Evolutionary conservation across 345 rosid species (phyloP).

Genomic region (Gossypium arboreum): DNA sequence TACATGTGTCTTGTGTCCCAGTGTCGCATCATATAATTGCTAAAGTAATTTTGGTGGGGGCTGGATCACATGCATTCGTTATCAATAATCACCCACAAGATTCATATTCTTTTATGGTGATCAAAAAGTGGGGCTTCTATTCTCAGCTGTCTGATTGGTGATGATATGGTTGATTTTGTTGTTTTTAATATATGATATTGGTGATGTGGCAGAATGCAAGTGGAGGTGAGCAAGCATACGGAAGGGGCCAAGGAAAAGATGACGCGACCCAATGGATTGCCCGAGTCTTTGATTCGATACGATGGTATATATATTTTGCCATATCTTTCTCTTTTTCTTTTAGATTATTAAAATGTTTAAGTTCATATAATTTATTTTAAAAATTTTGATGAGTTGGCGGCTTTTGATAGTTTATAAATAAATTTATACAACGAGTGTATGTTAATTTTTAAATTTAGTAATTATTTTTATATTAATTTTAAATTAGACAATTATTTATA

Average conservation of each 20-base stretch:
- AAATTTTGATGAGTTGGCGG: too few relatives aligned
- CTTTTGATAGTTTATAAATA: too few relatives aligned
- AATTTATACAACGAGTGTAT: too few relatives aligned
- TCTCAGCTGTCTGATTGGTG: conserved; percentile 1
- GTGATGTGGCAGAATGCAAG: conserved; percentile 72
- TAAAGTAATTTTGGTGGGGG: background rate
- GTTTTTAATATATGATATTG: background rate
- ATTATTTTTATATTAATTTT: too few relatives aligned
- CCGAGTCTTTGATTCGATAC: conserved; percentile 87
- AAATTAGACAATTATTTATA: too few relatives aligned
- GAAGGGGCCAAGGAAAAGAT: conserved; percentile 83
- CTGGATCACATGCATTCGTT: background rate
- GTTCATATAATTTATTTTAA: too few relatives aligned
- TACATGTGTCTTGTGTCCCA: background rate
- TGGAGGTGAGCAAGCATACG: conserved; percentile 94
- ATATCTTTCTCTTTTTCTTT: background rate
- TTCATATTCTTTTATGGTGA: conserved; percentile 27
- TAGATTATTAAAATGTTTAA: too few relatives aligned
- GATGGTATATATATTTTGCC: conserved; percentile 51
- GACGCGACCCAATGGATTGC: conserved; percentile 89
- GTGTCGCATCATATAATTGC: background rate
- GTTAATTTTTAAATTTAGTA: too few relatives aligned
- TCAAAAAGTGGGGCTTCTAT: conserved; percentile 19
- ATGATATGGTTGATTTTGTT: background rate
- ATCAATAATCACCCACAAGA: background rate